Base-by-base conservation (phyloP, 208 protist species). In the Leishmania guyanensis region DNA sequence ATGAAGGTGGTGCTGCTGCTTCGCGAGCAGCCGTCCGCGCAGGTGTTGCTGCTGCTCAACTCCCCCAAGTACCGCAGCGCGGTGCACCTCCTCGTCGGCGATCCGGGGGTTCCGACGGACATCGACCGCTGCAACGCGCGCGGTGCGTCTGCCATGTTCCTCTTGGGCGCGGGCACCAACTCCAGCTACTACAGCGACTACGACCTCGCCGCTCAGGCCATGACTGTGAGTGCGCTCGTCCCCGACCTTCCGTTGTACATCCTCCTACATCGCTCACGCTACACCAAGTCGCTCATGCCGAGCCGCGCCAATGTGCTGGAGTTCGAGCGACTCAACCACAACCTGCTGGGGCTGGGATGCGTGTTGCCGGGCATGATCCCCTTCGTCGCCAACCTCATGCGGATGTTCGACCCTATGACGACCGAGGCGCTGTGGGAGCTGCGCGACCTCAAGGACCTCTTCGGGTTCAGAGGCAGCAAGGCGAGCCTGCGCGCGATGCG, bases 181-280 rank as follows among this genome's bases (percentile, higher is more conserved):
- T 84, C 86, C 22, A 79, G 81, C 75, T 89, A 89, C 36, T 89
- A 86, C 77, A 79, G 75, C 74, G 86, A 89, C 80, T 86, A 89
- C 77, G 83, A 86, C 26, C 26, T 78, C 54, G 79, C 86, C 46
- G 71, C 78, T 36, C 86, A 89, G 72, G 71, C 83, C 33, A 82
- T 84, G 78, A 79, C 77, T 26, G 76, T 80, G 39, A 48, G 48
- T 39, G 48, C 70, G 16, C 77, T 82, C 68, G 68, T 89, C 16
- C 86, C 82, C 20, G 70, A 82, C 33, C 75, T 86, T 36, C 83
- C 83, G 29, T 79, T 89, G 6, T 84, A 82, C 82, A 79, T 89
- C 0, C 72, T 86, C 17, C 77, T 89, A 51, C 86, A 86, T 77
- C 82, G 86, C n/a, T 89, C 86, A 14, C 86, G 86, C 72, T 86